phyloP scores from a whole-genome alignment of 2,329 filamentous ascomycete genomes.

The Ophiocordyceps robertsii region DNA sequence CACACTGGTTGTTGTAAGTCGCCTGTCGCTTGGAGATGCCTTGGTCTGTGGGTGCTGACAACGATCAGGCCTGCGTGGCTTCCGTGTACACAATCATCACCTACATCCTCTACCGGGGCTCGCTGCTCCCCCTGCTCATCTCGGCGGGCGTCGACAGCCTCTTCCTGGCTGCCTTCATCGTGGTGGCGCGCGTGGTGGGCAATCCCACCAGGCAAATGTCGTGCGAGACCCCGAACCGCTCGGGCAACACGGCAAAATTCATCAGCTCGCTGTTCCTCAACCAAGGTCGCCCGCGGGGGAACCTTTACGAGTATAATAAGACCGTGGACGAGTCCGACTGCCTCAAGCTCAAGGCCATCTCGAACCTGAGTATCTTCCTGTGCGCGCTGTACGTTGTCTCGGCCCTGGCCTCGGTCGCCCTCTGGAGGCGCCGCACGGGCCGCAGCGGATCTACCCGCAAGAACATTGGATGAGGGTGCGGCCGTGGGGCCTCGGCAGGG shows the following conservation, averaged over 20 bases:
- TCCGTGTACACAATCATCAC: constrained; percentile 68
- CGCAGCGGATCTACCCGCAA: constrained; percentile 21
- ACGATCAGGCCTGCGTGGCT: constrained; percentile 55
- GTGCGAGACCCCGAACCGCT: too few relatives aligned
- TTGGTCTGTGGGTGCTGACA: neutral
- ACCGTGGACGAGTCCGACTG: too few relatives aligned
- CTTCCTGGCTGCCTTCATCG: constrained; percentile 64
- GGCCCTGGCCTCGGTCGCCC: constrained; percentile 39
- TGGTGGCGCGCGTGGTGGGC: constrained; percentile 65
- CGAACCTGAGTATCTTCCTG: constrained; percentile 72
- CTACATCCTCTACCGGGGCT: constrained; percentile 69
- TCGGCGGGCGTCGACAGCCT: constrained; percentile 50
- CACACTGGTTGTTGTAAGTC: constrained; percentile 67
- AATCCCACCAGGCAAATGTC: constrained; percentile 67
- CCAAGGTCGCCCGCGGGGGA: too few relatives aligned
- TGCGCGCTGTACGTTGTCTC: constrained; percentile 59
- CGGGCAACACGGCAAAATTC: constrained; percentile 29
- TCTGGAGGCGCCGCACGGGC: constrained; percentile 48
- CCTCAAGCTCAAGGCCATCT: constrained; percentile 73
- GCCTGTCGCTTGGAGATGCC: neutral
- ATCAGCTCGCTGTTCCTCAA: constrained; percentile 28
- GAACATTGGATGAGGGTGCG: constrained; percentile 37
- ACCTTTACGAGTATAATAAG: too few relatives aligned
- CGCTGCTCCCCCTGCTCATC: constrained; percentile 62
- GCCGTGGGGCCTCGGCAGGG: constrained; percentile 23